Percentiles rank a stretch among this genome's conserved stretches.
Conservation (phyloP, 768 basidiomycete species). For the Serendipita sp. region DNA sequence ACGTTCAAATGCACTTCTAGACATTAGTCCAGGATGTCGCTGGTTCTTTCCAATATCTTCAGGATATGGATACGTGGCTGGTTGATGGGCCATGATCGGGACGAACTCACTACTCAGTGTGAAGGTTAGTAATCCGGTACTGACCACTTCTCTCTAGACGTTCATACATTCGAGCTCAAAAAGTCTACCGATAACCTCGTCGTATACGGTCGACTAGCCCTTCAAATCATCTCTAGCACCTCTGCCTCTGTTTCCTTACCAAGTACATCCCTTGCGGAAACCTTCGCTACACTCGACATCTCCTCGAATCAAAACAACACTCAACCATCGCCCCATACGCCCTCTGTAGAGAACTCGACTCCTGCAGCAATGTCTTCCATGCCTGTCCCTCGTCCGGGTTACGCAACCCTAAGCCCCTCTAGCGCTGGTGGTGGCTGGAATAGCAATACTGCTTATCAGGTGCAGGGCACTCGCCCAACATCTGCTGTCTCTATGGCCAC, state of each 20-base stretch:
- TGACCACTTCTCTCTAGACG: constrained; percentile 40
- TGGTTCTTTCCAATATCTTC: too few species aligned
- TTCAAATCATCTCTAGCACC: constrained; percentile 44
- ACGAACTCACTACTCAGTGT: too few species aligned
- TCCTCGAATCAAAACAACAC: constrained; percentile 57
- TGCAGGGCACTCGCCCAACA: constrained; percentile 6
- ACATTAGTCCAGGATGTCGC: background rate
- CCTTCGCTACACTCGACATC: constrained; percentile 27
- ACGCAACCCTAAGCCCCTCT: constrained; percentile 14
- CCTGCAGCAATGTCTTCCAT: constrained; percentile 14
- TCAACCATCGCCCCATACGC: constrained; percentile 33
- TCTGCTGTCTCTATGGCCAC: constrained; percentile 1
- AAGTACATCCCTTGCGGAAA: constrained; percentile 11
- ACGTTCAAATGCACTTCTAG: too few species aligned
- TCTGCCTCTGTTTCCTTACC: constrained; percentile 20
- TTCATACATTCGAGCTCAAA: constrained; percentile 91
- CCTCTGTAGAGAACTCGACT: constrained; percentile 22
- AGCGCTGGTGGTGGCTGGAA: constrained; percentile 8
- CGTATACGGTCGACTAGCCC: constrained; percentile 93
- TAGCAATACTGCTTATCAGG: background rate
- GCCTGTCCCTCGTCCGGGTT: constrained; percentile 21
- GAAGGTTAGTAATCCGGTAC: too few species aligned
- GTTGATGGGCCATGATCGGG: too few species aligned
- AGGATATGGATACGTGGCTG: too few species aligned
- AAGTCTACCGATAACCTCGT: constrained; percentile 98